These are phyloP conservation scores for Pisolithus sp. DNA, from an alignment of 768 basidiomycete species.

Conservation along the genomic window DNA sequence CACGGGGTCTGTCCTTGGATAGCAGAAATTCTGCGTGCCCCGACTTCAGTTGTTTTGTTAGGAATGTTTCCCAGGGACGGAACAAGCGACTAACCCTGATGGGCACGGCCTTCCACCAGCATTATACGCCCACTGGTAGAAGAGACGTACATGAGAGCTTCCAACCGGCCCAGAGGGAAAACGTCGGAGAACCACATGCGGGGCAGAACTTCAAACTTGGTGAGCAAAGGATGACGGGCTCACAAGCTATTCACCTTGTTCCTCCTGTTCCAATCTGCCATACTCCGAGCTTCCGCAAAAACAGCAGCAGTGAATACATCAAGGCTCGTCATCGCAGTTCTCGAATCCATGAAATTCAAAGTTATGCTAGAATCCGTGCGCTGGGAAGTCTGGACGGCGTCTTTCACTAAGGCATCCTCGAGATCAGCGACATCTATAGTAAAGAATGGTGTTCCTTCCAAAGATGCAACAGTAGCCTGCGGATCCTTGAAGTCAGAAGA, in stretches of 20 bases:
- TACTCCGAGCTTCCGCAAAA: slow-evolving; percentile 69
- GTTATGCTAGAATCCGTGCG: slow-evolving; percentile 31
- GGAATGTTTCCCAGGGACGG: neutral
- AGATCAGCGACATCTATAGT: slow-evolving; percentile 65
- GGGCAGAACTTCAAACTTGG: slow-evolving; percentile 66
- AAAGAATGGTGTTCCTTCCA: slow-evolving; percentile 84
- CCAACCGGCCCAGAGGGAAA: slow-evolving; percentile 95
- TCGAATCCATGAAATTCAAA: slow-evolving; percentile 60
- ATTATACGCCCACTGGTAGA: slow-evolving; percentile 69
- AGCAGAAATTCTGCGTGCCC: slow-evolving; percentile 82
- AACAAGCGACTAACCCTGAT: slow-evolving; percentile 48
- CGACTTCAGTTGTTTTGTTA: slow-evolving; percentile 39
- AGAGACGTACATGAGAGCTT: slow-evolving; percentile 77
- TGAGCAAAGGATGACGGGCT: neutral
- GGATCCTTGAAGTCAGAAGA: slow-evolving; percentile 61
- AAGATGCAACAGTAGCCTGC: slow-evolving; percentile 44
- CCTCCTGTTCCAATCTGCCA: slow-evolving; percentile 90
- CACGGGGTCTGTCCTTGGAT: slow-evolving; percentile 81
- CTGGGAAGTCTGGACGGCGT: slow-evolving; percentile 34
- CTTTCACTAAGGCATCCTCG: slow-evolving; percentile 37
- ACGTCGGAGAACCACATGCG: slow-evolving; percentile 73
- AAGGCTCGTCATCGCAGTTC: slow-evolving; percentile 49
- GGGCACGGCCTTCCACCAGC: slow-evolving; percentile 59
- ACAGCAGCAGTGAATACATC: slow-evolving; percentile 64
- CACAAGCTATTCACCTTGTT: slow-evolving; percentile 55